A percentile compares a stretch with the other conserved stretches of the same genome.
Evolutionary conservation across 2,329 filamentous ascomycete genomes (phyloP).

Genomic region (Sarocladiaceae sp.): DNA sequence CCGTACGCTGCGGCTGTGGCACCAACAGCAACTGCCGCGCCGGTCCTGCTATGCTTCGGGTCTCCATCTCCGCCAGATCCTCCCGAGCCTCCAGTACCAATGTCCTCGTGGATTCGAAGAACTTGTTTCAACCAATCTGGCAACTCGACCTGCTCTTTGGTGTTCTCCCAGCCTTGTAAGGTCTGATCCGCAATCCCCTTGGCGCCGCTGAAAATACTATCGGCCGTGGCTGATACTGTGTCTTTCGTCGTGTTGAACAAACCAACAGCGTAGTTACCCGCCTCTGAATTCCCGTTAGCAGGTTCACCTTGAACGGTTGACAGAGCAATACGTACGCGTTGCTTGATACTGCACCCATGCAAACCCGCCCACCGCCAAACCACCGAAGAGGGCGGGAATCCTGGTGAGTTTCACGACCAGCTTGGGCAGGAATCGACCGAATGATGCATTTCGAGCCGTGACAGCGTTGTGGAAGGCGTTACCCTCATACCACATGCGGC

Average conservation of each 20-base stretch:
- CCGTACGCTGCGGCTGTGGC: conserved; percentile 76
- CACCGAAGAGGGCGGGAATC: conserved; percentile 87
- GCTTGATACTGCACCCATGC: conserved; percentile 97
- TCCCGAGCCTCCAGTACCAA: conserved; percentile 46
- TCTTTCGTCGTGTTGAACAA: conserved; percentile 71
- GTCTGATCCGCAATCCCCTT: conserved; percentile 77
- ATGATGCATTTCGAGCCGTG: conserved; percentile 59
- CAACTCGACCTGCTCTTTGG: conserved; percentile 68
- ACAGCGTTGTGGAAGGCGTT: conserved; percentile 82
- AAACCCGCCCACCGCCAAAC: conserved; percentile 77
- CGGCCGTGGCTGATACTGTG: conserved; percentile 64
- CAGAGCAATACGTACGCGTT: conserved; percentile 57
- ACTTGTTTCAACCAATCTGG: conserved; percentile 78
- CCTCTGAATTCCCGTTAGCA: conserved; percentile 34
- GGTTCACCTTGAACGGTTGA: neutral
- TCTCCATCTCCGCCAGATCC: conserved; percentile 44
- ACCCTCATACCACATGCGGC: conserved; percentile 71
- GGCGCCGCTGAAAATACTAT: conserved; percentile 65
- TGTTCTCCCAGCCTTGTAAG: conserved; percentile 74
- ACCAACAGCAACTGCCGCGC: conserved; percentile 60
- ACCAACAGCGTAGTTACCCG: conserved; percentile 51
- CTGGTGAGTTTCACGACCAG: conserved; percentile 86
- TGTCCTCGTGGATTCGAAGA: conserved; percentile 57
- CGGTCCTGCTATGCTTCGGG: conserved; percentile 56
- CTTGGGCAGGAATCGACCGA: conserved; percentile 69